Evolutionary conservation across 2,329 filamentous ascomycete genomes (phyloP), one percentile per base, ranked within the genome.

Genomic region (Drechslera avenae): DNA sequence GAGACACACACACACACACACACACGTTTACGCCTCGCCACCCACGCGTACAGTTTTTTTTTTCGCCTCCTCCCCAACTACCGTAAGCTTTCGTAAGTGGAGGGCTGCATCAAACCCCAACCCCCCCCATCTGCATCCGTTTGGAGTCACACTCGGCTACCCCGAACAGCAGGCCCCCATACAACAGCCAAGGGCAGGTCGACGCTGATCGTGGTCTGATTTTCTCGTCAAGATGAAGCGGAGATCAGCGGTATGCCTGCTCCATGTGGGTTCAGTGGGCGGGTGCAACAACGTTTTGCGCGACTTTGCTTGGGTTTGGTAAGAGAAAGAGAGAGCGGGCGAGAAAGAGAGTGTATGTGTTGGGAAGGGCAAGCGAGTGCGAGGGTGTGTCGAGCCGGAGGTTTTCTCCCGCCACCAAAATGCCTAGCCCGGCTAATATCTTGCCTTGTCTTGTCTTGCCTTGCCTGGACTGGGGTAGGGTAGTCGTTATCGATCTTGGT

Each of bases 131-230:
- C 42, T 35, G 31, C 48, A 39, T 36, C 39, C 36, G 45, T 49
- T 45, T 46, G 33, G 26, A 46, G 47, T 43, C 14, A 42, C 45
- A 45, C 23, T 59, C 56, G 58, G 58, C 53, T 55, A 39, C 56
- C 13, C 58, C 58, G 58, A 59, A 53, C 19, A 44, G 26, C 36
- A 39, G 34, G 32, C 17, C 12, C 5, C 36, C 23, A 34, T 39
- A 16, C 45, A 39, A 46, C 31, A 4, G 7, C 35, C n/a, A 35
- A 46, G 39, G 50, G 44, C 42, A 53, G 18, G 26, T 54, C 31
- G 41, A 52, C 46, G 62, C 56, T 57, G 63, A 65, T 65, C 60
- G 46, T 66, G 60, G 63, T 54, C 60, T 62, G 63, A 66, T 54
- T 43, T 56, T 33, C 23, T 30, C 13, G 42, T 23, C 21, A 46